phyloP scores from a whole-genome alignment of 306 rosid genomes.

The Cucurbita moschata region DNA sequence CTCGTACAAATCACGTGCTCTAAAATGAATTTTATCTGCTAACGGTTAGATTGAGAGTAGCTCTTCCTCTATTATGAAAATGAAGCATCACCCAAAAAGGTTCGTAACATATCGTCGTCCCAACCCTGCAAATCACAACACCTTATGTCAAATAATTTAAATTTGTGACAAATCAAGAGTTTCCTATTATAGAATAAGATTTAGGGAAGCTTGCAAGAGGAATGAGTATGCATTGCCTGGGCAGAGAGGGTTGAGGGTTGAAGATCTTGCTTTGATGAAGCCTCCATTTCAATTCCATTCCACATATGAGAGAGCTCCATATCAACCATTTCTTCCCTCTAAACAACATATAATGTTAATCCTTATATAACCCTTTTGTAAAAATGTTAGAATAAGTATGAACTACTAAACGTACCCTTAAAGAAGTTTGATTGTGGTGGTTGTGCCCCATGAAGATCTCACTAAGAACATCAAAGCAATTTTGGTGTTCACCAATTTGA shows the following conservation, averaged over 20 bases:
- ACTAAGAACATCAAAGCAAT: conserved; percentile 2
- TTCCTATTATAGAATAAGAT: no score
- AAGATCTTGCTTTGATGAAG: not conserved
- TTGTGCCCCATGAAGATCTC: conserved; percentile 1
- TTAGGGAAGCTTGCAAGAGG: no score
- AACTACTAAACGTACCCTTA: not conserved
- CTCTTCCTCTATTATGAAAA: not conserved
- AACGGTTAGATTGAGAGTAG: no score
- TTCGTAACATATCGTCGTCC: not conserved
- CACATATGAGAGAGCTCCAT: not conserved
- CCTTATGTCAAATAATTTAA: no score
- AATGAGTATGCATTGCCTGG: not conserved
- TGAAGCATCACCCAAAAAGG: not conserved
- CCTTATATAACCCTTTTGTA: no score
- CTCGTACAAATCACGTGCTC: no score
- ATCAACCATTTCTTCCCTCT: not conserved
- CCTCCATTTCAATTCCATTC: not conserved
- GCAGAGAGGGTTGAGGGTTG: not conserved
- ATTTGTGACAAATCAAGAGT: no score
- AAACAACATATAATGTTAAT: not conserved
- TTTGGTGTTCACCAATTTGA: not conserved
- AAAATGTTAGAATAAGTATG: no score
- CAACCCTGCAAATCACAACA: not conserved
- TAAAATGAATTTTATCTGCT: no score
- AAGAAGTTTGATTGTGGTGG: not conserved